Evolutionary conservation across 306 rosid species (phyloP).

Genomic region (Cajanus cajan): DNA sequence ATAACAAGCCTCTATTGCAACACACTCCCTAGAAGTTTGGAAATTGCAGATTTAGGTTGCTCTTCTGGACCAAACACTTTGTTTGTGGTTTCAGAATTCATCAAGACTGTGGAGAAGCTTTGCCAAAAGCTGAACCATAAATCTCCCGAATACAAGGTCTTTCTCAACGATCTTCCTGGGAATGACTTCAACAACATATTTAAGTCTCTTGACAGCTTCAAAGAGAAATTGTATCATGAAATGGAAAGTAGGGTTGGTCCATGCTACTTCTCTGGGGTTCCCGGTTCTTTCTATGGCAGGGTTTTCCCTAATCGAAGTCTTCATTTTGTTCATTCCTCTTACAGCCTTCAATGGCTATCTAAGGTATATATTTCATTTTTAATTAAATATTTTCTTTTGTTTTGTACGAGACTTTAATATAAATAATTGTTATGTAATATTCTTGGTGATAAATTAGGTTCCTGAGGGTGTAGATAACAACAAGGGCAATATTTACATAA

Average conservation of each 20-base stretch:
- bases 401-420: too few relatives aligned
- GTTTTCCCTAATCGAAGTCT: constrained; percentile 32
- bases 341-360: constrained; percentile 53
- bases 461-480: constrained; percentile 45
- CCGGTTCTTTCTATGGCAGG: constrained; percentile 57
- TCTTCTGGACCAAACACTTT: constrained; percentile 63
- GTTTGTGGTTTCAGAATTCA: constrained; percentile 28
- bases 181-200: constrained; percentile 59
- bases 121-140: constrained; percentile 12
- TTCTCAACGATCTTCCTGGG: constrained; percentile 42
- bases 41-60: constrained; percentile 65
- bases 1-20: constrained; percentile 17
- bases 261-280: constrained; percentile 49
- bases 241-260: constrained; percentile 19
- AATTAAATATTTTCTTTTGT: too few relatives aligned
- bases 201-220: constrained; percentile 40
- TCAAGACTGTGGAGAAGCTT: constrained; percentile 40
- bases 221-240: constrained; percentile 18
- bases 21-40: constrained; percentile 19
- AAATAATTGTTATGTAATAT: too few relatives aligned
- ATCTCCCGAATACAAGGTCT: constrained; percentile 42
- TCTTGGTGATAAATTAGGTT: constrained; percentile 42
- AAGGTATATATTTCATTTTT: constrained; percentile 33
- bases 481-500: constrained; percentile 45
- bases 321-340: constrained; percentile 59